Evolutionary conservation across 2,329 filamentous ascomycete species (phyloP).

Genomic region (Leptographium flavum): DNA sequence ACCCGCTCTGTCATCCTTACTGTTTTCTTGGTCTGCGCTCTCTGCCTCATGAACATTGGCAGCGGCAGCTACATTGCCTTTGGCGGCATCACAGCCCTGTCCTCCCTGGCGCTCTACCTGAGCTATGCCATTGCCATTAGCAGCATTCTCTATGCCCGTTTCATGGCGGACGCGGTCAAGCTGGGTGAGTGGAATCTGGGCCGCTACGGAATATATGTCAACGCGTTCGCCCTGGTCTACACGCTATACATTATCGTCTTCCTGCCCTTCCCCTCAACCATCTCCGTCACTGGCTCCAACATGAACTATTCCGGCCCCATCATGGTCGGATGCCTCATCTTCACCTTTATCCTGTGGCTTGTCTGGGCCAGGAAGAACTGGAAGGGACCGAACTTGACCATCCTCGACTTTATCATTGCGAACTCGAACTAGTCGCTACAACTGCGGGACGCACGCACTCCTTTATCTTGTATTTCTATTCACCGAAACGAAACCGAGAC

Average conservation of each 20-base stretch:
- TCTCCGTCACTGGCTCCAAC: slow-evolving; percentile 9
- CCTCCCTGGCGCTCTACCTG: slow-evolving; percentile 13
- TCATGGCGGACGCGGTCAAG: background rate
- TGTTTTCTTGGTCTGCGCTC: slow-evolving; percentile 8
- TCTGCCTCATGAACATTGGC: slow-evolving; percentile 20
- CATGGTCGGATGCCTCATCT: background rate
- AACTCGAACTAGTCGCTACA: no score
- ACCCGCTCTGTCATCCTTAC: slow-evolving; percentile 21
- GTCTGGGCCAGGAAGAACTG: slow-evolving; percentile 6
- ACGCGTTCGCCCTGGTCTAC: slow-evolving; percentile 8
- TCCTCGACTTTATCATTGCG: slow-evolving; percentile 7
- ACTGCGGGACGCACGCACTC: no score
- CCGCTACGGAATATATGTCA: slow-evolving; percentile 4
- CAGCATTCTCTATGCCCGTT: slow-evolving; percentile 7
- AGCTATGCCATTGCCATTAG: slow-evolving; percentile 9
- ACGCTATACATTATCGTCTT: slow-evolving; percentile 8
- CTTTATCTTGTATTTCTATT: no score
- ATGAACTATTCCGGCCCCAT: slow-evolving; percentile 9
- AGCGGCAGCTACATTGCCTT: slow-evolving; percentile 21
- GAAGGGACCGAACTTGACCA: slow-evolving; percentile 7
- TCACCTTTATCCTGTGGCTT: slow-evolving; percentile 6
- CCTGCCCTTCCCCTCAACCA: slow-evolving; percentile 7
- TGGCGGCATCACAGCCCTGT: slow-evolving; percentile 23
- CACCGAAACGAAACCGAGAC: no score
- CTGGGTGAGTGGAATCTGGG: slow-evolving; percentile 9